Conservation (phyloP, 768 basidiomycete species). For the Cyclocybe cylindracea region DNA sequence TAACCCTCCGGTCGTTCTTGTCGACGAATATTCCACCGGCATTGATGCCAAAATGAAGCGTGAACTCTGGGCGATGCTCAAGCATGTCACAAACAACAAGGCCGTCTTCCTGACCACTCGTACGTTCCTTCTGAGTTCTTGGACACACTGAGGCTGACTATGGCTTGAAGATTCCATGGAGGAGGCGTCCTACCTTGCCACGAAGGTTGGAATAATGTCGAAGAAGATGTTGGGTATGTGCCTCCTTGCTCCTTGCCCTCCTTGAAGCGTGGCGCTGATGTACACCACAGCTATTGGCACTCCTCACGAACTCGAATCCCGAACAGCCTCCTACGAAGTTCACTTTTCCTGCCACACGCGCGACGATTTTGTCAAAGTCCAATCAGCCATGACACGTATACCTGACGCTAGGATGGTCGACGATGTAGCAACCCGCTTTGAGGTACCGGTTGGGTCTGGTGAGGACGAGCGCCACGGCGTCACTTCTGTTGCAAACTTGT, state of each 20-base stretch:
- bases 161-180: conserved; percentile 30
- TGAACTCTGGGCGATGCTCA: conserved; percentile 79
- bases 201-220: conserved; percentile 24
- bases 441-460: conserved; percentile 45
- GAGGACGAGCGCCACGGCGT: too few relatives aligned
- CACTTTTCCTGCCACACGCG: conserved; percentile 58
- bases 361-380: conserved; percentile 45
- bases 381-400: conserved; percentile 50
- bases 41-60: conserved; percentile 83
- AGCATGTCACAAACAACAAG: conserved; percentile 63
- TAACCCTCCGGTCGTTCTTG: conserved; percentile 74
- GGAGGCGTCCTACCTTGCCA: conserved; percentile 25
- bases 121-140: conserved; percentile 29
- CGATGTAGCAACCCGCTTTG: conserved; percentile 66
- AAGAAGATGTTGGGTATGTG: conserved; percentile 21
- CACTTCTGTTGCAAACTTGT: too few relatives aligned
- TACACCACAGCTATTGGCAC: conserved; percentile 16
- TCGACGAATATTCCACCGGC: conserved; percentile 84
- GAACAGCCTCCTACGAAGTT: conserved; percentile 42
- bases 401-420: conserved; percentile 57
- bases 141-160: background rate
- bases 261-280: conserved; percentile 22
- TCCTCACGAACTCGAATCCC: conserved; percentile 15
- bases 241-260: background rate
- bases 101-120: conserved; percentile 74